These are phyloP conservation scores for Cenchrus purpureus DNA, from an alignment of 176 grass and related monocot species.

Conservation along the genomic window DNA sequence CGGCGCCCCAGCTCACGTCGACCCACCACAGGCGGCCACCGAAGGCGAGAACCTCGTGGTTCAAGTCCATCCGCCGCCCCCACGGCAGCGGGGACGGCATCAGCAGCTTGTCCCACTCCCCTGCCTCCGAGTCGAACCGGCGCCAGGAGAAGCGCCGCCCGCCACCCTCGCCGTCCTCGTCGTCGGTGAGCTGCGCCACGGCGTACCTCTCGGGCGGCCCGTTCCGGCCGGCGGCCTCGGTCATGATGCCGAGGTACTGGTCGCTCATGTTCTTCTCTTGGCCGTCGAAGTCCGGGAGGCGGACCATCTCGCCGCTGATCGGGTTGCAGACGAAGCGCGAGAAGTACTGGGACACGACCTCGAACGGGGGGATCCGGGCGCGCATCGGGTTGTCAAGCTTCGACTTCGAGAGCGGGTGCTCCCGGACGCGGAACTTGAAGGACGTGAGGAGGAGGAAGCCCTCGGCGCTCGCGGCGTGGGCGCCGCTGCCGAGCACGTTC, in stretches of 20 bases:
- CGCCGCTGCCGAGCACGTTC: not conserved
- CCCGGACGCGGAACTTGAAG: too few relatives aligned
- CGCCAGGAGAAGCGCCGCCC: not conserved
- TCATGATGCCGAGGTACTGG: conserved; percentile 3
- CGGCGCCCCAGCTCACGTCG: conserved; percentile 25
- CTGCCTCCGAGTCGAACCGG: conserved; percentile 33
- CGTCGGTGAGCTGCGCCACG: conserved; percentile 8
- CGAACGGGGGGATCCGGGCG: too few relatives aligned
- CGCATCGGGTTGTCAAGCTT: too few relatives aligned
- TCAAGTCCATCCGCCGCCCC: not conserved
- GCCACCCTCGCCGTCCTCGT: too few relatives aligned
- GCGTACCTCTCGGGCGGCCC: conserved; percentile 33
- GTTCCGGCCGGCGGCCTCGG: not conserved
- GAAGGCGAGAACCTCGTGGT: not conserved
- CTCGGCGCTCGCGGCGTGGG: conserved; percentile 34
- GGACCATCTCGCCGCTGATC: conserved; percentile 32
- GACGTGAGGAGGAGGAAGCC: conserved; percentile 38
- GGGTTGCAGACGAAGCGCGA: conserved; percentile 40
- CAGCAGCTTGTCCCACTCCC: conserved; percentile 25
- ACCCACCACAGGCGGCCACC: too few relatives aligned
- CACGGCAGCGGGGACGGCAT: not conserved
- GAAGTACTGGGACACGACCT: too few relatives aligned
- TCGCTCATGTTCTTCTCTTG: not conserved
- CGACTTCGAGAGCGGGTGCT: too few relatives aligned
- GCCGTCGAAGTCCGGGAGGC: conserved; percentile 23